phyloP scores from a whole-genome alignment of 805 yeast species.

The Starmerella scarabaei region DNA sequence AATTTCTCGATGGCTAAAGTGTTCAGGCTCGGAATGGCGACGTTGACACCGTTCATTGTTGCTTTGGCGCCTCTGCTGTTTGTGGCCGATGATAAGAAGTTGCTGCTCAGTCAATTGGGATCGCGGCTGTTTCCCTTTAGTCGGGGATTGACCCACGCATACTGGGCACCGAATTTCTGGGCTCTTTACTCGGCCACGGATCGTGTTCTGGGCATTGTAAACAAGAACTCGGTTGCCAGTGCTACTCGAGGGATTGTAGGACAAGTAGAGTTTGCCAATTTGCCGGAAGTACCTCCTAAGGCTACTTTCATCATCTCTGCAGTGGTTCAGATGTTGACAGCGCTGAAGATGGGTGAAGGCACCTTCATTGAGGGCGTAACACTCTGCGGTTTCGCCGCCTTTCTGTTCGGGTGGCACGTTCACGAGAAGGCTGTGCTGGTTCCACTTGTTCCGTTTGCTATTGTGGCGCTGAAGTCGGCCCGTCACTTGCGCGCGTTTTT shows the following conservation, averaged over 20 bases:
- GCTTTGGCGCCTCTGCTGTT: slow-evolving; percentile 38
- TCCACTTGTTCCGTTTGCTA: slow-evolving; percentile 75
- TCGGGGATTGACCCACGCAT: slow-evolving; percentile 91
- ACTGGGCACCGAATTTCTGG: slow-evolving; percentile 99
- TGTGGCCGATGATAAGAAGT: slow-evolving; percentile 48
- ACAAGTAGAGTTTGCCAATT: slow-evolving; percentile 65
- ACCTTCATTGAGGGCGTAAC: slow-evolving; percentile 76
- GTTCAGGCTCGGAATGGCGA: slow-evolving; percentile 50
- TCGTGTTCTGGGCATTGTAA: slow-evolving; percentile 37
- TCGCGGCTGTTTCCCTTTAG: slow-evolving; percentile 80
- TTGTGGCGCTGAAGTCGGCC: slow-evolving; percentile 57
- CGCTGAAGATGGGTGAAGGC: slow-evolving; percentile 27
- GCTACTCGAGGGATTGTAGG: slow-evolving; percentile 85
- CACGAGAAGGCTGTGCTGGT: slow-evolving; percentile 94
- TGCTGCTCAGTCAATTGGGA: slow-evolving; percentile 52
- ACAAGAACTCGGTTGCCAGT: slow-evolving; percentile 27
- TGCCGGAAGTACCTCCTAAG: slow-evolving; percentile 70
- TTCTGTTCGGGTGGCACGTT: slow-evolving; percentile 96
- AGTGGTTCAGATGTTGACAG: slow-evolving; percentile 70
- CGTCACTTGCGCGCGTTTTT: slow-evolving; percentile 60
- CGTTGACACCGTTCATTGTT: slow-evolving; percentile 49
- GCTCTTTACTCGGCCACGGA: slow-evolving; percentile 81
- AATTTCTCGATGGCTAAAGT: slow-evolving; percentile 41
- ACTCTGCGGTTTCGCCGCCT: slow-evolving; percentile 81
- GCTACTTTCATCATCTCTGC: slow-evolving; percentile 66